A percentile compares a stretch with the other conserved stretches of the same genome.
phyloP scores from a whole-genome alignment of 2,329 filamentous ascomycete genomes.

The Penicillium rolfsii region DNA sequence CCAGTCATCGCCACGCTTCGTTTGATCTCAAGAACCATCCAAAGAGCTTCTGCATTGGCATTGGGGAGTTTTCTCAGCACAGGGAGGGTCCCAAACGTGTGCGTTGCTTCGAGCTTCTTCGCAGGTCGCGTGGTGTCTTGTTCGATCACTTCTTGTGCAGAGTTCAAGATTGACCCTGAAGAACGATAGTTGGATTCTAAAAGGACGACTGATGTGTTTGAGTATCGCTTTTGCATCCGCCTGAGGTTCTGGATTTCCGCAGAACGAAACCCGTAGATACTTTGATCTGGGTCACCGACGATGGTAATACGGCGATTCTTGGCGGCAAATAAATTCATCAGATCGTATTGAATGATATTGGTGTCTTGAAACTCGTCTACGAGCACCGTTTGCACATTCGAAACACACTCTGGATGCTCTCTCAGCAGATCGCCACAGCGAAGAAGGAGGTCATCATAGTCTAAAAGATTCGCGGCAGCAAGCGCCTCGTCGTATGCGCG shows the following conservation, averaged over 20 bases:
- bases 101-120: constrained; percentile 78
- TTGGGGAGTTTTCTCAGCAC: constrained; percentile 76
- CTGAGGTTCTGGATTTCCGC: constrained; percentile 88
- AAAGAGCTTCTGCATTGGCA: constrained; percentile 75
- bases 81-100: constrained; percentile 76
- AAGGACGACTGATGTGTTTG: constrained; percentile 77
- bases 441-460: constrained; percentile 91
- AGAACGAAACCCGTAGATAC: constrained; percentile 94
- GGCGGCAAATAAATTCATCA: constrained; percentile 87
- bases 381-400: constrained; percentile 85
- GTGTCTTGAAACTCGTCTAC: constrained; percentile 99
- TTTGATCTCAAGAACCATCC: constrained; percentile 84
- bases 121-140: constrained; percentile 81
- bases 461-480: constrained; percentile 75
- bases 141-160: constrained; percentile 84
- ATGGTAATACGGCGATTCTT: constrained; percentile 78
- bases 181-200: constrained; percentile 95
- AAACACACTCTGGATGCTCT: constrained; percentile 75
- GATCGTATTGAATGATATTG: constrained; percentile 89
- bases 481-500: constrained; percentile 78
- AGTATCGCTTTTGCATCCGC: constrained; percentile 75
- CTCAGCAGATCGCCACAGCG: constrained; percentile 79
- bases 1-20: constrained; percentile 72
- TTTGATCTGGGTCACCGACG: constrained; percentile 95
- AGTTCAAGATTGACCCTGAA: constrained; percentile 77